Percentiles rank a stretch among this genome's conserved stretches.
Evolutionary conservation across 2,329 filamentous ascomycete genomes (phyloP).

Genomic region (Pseudocercospora fijiensis): DNA sequence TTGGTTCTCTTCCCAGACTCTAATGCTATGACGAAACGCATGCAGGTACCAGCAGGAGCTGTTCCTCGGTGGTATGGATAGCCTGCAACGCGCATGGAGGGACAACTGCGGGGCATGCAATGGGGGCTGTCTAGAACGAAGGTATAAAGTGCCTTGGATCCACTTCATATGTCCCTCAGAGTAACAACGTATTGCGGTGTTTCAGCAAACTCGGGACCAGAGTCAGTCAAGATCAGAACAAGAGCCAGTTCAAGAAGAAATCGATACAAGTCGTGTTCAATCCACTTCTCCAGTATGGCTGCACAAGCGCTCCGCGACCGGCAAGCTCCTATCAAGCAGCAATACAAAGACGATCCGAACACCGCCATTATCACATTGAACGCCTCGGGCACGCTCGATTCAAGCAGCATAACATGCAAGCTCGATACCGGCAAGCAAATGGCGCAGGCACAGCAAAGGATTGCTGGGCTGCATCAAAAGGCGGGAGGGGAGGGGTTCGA

Average conservation of each 20-base stretch:
- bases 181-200: neutral
- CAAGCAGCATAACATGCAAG: slow-evolving; percentile 50
- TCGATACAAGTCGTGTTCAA: neutral
- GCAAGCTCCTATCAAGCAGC: slow-evolving; percentile 51
- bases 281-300: slow-evolving; percentile 19
- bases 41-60: slow-evolving; percentile 1
- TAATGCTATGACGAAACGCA: neutral
- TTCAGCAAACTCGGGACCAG: neutral
- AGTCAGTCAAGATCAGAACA: neutral
- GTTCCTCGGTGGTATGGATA: slow-evolving; percentile 12
- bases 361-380: slow-evolving; percentile 50
- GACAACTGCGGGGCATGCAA: slow-evolving; percentile 10
- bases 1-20: neutral
- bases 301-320: slow-evolving; percentile 45
- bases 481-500: slow-evolving; percentile 47
- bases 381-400: slow-evolving; percentile 47
- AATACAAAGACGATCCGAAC: slow-evolving; percentile 46
- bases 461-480: slow-evolving; percentile 51
- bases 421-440: slow-evolving; percentile 45
- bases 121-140: neutral
- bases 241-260: neutral
- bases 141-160: slow-evolving; percentile 1
- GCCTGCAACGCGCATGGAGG: slow-evolving; percentile 10
- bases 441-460: slow-evolving; percentile 43
- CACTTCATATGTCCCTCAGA: slow-evolving; percentile 3